These are phyloP conservation scores for Rhizoclosmatium globosum DNA, from an alignment of 192 early-diverging fungal genomes.

Conservation along the genomic window DNA sequence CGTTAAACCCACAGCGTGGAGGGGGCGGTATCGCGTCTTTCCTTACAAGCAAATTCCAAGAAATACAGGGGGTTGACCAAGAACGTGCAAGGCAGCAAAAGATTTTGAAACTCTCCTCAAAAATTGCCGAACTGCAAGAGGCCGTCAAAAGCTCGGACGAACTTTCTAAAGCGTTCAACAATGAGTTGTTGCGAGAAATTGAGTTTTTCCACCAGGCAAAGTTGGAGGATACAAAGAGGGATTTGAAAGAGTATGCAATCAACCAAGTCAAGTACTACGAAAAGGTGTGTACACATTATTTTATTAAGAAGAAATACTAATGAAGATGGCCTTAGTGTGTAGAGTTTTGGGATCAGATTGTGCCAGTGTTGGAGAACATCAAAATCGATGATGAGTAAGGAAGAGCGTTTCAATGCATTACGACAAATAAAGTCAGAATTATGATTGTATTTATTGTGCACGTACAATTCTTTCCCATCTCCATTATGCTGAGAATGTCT, in stretches of 20 bases:
- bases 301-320: not conserved
- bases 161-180: constrained; percentile 75
- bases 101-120: constrained; percentile 74
- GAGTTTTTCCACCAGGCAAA: constrained; percentile 85
- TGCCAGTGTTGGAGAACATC: constrained; percentile 78
- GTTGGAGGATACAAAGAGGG: constrained; percentile 80
- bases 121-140: constrained; percentile 77
- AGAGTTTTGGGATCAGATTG: constrained; percentile 83
- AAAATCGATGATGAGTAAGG: constrained; percentile 15
- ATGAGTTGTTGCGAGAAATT: constrained; percentile 82
- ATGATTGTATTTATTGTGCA: not conserved
- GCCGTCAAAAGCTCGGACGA: constrained; percentile 82
- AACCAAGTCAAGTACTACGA: constrained; percentile 87
- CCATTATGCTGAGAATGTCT: constrained; percentile 59
- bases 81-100: constrained; percentile 83
- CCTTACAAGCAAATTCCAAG: constrained; percentile 87
- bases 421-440: not conserved
- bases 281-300: constrained; percentile 56
- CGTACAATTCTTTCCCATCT: too few species aligned
- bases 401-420: not conserved
- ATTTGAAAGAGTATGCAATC: constrained; percentile 75
- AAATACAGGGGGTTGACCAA: constrained; percentile 87
- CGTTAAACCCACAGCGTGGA: constrained; percentile 69
- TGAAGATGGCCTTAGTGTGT: constrained; percentile 49
- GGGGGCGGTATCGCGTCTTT: constrained; percentile 75